Percentiles rank a stretch among this genome's conserved stretches.
phyloP scores from a whole-genome alignment of 2,329 filamentous ascomycete species.

The Pestalotiopsis sp. region DNA sequence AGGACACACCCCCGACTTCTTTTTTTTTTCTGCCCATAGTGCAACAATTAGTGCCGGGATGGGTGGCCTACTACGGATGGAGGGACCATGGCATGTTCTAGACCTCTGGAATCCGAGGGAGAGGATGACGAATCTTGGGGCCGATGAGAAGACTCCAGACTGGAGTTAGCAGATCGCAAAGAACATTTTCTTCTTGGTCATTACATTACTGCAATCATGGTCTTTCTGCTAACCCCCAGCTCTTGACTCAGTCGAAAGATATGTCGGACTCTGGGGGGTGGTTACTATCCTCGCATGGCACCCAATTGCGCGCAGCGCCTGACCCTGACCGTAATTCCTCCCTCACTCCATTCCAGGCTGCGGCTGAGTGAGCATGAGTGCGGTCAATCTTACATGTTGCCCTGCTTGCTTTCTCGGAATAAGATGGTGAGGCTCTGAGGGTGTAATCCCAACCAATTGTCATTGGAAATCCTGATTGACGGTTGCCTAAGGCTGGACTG shows the following conservation, averaged over 20 bases:
- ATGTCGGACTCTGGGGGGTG: background rate
- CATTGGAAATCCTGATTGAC: background rate
- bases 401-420: background rate
- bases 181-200: background rate
- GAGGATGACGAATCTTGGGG: constrained; percentile 2
- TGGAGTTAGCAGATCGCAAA: background rate
- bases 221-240: background rate
- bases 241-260: constrained; percentile 1
- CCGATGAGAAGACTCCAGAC: background rate
- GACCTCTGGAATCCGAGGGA: background rate
- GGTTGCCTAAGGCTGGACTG: background rate
- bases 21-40: background rate
- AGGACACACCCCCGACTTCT: background rate
- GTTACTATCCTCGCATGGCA: background rate
- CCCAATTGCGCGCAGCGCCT: background rate
- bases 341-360: background rate
- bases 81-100: background rate
- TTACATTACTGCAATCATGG: too few species aligned
- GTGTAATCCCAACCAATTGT: too few species aligned
- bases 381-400: constrained; percentile 2
- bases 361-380: constrained; percentile 3
- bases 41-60: constrained; percentile 5
- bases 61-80: constrained; percentile 1
- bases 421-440: background rate
- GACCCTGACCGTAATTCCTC: background rate